phyloP scores from a whole-genome alignment of 768 basidiomycete species.

The Dentipellis fragilis region DNA sequence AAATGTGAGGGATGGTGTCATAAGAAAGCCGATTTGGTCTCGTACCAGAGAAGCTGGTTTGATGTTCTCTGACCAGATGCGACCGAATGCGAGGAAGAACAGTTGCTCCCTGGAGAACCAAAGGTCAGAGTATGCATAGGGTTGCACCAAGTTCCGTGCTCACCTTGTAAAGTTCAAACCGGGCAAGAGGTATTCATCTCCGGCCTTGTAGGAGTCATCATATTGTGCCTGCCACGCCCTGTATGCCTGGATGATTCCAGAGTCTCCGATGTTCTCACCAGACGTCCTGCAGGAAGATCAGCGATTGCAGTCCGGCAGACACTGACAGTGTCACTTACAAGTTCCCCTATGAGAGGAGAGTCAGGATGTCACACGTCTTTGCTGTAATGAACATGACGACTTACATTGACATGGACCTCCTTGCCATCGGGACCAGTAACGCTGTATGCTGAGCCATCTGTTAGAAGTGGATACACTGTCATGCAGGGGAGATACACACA shows the following conservation, averaged over 20 bases:
- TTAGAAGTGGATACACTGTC: neutral
- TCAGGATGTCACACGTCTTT: conserved; percentile 1
- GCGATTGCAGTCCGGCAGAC: neutral
- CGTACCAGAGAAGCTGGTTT: conserved; percentile 68
- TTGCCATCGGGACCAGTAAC: conserved; percentile 83
- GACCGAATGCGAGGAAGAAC: conserved; percentile 87
- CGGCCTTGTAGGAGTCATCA: conserved; percentile 42
- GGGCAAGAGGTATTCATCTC: conserved; percentile 68
- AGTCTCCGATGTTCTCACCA: conserved; percentile 88
- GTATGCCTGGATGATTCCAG: conserved; percentile 76
- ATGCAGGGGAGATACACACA: conserved; percentile 27
- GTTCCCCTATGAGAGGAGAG: conserved; percentile 44
- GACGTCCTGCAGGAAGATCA: conserved; percentile 47
- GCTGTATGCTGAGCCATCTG: conserved; percentile 47
- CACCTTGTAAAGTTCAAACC: conserved; percentile 71
- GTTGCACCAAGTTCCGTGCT: conserved; percentile 5
- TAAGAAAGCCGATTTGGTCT: conserved; percentile 5
- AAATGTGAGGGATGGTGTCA: neutral
- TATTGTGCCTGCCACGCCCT: conserved; percentile 85
- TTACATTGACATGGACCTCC: conserved; percentile 74
- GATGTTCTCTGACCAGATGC: conserved; percentile 79
- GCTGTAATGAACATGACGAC: conserved; percentile 16
- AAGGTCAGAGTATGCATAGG: neutral
- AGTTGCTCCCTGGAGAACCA: conserved; percentile 61
- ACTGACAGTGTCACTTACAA: conserved; percentile 37